Percentiles rank a stretch among this genome's conserved stretches.
phyloP scores from a whole-genome alignment of 257 asterid species.

The Capsicum rhomboideum region DNA sequence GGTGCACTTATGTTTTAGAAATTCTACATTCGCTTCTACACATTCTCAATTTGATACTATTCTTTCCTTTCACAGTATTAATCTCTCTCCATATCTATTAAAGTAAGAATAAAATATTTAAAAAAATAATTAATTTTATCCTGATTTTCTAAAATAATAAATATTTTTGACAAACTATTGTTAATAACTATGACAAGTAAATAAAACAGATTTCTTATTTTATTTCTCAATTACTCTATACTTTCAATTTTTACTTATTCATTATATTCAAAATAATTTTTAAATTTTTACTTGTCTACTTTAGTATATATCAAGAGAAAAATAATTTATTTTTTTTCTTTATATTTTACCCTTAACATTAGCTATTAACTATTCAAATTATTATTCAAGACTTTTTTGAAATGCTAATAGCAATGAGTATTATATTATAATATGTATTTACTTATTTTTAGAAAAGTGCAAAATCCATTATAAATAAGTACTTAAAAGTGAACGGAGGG shows the following conservation, averaged over 20 bases:
- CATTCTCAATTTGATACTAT: no score
- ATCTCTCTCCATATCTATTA: not conserved
- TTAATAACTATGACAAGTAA: not conserved
- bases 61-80: no score
- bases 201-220: not conserved
- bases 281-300: rapidly evolving
- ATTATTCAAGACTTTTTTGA: no score
- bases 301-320: not conserved
- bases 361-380: no score
- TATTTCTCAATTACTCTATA: not conserved
- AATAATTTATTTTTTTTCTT: no score
- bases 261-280: not conserved
- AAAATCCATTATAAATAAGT: not conserved
- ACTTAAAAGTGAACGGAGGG: not conserved
- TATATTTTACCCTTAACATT: no score
- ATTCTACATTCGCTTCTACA: no score
- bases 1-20: no score
- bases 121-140: no score
- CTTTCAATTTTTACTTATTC: not conserved
- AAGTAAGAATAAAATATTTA: not conserved
- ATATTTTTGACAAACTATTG: no score
- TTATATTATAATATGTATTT: not conserved
- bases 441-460: not conserved
- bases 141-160: not conserved
- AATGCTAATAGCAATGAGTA: not conserved